These are phyloP conservation scores for Aurifilum marmelostoma DNA, from an alignment of 2,329 filamentous ascomycete species.

Conservation along the genomic window DNA sequence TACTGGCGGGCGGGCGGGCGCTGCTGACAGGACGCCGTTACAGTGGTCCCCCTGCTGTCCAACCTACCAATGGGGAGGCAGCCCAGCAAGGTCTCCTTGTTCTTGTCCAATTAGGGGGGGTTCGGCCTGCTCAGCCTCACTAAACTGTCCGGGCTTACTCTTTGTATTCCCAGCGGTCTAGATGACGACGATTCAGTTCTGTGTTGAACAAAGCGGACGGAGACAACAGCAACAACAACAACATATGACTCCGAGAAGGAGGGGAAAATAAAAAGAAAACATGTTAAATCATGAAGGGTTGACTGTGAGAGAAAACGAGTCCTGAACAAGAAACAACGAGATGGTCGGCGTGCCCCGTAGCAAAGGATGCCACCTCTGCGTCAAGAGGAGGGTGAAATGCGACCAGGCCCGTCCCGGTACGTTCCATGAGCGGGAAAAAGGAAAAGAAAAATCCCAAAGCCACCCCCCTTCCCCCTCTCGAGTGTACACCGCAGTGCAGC, in stretches of 20 bases:
- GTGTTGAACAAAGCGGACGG: not conserved
- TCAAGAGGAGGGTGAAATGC: constrained; percentile 48
- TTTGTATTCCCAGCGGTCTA: not conserved
- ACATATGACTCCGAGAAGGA: not conserved
- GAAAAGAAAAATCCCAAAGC: too few species aligned
- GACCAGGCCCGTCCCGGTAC: constrained; percentile 46
- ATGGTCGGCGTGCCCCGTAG: constrained; percentile 46
- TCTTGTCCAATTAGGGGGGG: not conserved
- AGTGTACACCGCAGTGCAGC: not conserved
- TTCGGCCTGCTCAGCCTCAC: not conserved
- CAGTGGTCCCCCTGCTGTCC: not conserved
- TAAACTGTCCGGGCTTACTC: not conserved
- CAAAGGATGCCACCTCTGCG: constrained; percentile 45
- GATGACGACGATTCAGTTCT: not conserved
- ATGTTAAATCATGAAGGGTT: not conserved
- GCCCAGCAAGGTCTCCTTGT: not conserved
- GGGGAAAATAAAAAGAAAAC: not conserved
- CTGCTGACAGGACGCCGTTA: not conserved
- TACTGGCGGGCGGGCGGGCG: not conserved
- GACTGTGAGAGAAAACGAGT: not conserved
- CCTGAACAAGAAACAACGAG: not conserved
- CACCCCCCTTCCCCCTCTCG: too few species aligned
- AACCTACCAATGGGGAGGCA: constrained; percentile 1
- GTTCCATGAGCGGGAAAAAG: too few species aligned
- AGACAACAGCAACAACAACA: not conserved